Percentiles rank a stretch among this genome's conserved stretches.
phyloP scores from a whole-genome alignment of 192 early-diverging fungal species.

The Podila epicladia region DNA sequence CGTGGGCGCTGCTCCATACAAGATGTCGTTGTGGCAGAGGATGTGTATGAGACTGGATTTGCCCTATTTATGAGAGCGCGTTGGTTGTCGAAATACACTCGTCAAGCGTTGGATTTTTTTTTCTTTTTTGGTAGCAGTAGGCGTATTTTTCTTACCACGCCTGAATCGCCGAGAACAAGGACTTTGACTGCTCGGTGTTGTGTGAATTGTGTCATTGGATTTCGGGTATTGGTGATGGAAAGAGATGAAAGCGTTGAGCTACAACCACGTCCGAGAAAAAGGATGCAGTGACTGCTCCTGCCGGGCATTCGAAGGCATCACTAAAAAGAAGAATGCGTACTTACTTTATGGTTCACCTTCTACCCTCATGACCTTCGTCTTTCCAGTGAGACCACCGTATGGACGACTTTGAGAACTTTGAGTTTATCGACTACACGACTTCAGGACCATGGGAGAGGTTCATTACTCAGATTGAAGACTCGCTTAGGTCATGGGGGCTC shows the following conservation, averaged over 20 bases:
- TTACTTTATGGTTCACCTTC: background rate
- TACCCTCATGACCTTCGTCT: background rate
- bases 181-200: constrained; percentile 21
- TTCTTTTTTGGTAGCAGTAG: too few relatives aligned
- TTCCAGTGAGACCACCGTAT: background rate
- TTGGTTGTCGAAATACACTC: background rate
- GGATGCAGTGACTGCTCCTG: background rate
- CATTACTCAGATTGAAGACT: constrained; percentile 70
- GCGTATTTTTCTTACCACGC: constrained; percentile 15
- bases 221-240: too few relatives aligned
- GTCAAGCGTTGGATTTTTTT: too few relatives aligned
- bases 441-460: constrained; percentile 78
- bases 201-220: background rate
- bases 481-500: constrained; percentile 65
- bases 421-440: constrained; percentile 80
- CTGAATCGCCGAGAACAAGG: constrained; percentile 45
- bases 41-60: constrained; percentile 65
- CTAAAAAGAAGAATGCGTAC: background rate
- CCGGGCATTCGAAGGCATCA: background rate
- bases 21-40: constrained; percentile 58
- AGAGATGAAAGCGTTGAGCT: too few relatives aligned
- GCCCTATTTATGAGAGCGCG: constrained; percentile 32
- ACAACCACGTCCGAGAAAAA: background rate
- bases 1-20: constrained; percentile 47
- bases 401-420: constrained; percentile 77